Base-by-base conservation (phyloP, 805 yeast species). In the Saccharomycopsis fibuligera region DNA sequence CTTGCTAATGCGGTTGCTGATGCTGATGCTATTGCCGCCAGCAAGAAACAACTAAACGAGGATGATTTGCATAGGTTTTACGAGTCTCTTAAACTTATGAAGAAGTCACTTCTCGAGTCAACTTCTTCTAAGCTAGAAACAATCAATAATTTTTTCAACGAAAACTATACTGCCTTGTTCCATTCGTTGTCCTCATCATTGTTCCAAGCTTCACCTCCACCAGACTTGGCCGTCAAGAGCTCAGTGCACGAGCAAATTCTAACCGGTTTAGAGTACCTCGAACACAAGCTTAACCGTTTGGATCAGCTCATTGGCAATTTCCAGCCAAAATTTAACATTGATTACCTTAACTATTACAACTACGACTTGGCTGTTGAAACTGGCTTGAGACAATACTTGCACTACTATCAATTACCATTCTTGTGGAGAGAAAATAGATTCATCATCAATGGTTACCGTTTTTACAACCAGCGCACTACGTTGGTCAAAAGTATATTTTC, bases 371-470 rank as follows among this genome's bases (percentile, higher is more conserved):
- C 83, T 1, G 56, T 67, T 4, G 57, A 60, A 4, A 60, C 68
- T 9, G 81, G 82, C 3, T 51, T 62, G 3, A 51, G 47, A 6
- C 54, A 82, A 40, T 74, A 80, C 48, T 66, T 91, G 37, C 88
- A 87, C 56, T 86, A 83, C 63, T 87, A 86, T 60, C 95, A 91
- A 63, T 69, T 91, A 38, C 99, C 99, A 2, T 78, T 83, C 56
- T 87, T 85, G 42, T 91, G 96, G 96, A 76, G 95, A 60, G 97
- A 90, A 65, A 91, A 93, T 66, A 81, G 88, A 50, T 89, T 76
- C 63, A 86, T 93, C 50, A 70, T 84, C 19, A 69, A 78, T 48
- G 98, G 98, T 2, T 93, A 91, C 67, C 70, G 97, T 52, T 93
- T 91, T 66, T 80, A 83, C 53, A 68, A 76, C 49, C 73, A 76